Percentiles rank a stretch among this genome's conserved stretches.
These are phyloP conservation scores for Globisporangium alternatum DNA, from an alignment of 352 stramenopile species.

Conservation along the genomic window DNA sequence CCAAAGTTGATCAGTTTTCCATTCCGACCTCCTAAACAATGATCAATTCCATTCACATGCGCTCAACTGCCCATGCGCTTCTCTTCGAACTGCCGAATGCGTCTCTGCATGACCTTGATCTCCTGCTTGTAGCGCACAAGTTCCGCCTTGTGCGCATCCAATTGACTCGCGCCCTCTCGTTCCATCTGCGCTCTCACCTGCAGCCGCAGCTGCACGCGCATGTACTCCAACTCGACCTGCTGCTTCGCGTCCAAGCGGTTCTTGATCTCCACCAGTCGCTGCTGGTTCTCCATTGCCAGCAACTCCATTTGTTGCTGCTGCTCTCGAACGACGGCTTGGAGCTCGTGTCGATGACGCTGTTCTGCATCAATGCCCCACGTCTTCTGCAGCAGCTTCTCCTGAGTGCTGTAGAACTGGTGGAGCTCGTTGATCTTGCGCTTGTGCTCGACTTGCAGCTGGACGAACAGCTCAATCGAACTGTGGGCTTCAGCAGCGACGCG, in stretches of 20 bases:
- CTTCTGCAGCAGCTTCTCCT: slow-evolving; percentile 33
- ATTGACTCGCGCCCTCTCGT: slow-evolving; percentile 1
- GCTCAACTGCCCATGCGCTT: not conserved
- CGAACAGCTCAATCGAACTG: slow-evolving; percentile 4
- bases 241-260: slow-evolving; percentile 31
- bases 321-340: slow-evolving; percentile 21
- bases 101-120: not conserved
- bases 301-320: slow-evolving; percentile 24
- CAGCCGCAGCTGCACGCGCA: slow-evolving; percentile 32
- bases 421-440: slow-evolving; percentile 28
- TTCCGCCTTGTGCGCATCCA: not conserved
- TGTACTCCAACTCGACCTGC: slow-evolving; percentile 33
- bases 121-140: not conserved
- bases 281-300: slow-evolving; percentile 23
- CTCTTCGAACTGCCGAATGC: not conserved
- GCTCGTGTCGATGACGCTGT: slow-evolving; percentile 21
- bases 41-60: slow-evolving; percentile 3
- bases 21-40: not conserved
- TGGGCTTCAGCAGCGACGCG: not conserved
- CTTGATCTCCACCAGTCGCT: slow-evolving; percentile 25
- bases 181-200: slow-evolving; percentile 35
- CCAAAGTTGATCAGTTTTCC: not conserved
- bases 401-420: slow-evolving; percentile 26
- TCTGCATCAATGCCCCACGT: slow-evolving; percentile 29
- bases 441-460: slow-evolving; percentile 16